phyloP scores from a whole-genome alignment of 164 flowering plant genomes.

The Dillenia suffruticosa region DNA sequence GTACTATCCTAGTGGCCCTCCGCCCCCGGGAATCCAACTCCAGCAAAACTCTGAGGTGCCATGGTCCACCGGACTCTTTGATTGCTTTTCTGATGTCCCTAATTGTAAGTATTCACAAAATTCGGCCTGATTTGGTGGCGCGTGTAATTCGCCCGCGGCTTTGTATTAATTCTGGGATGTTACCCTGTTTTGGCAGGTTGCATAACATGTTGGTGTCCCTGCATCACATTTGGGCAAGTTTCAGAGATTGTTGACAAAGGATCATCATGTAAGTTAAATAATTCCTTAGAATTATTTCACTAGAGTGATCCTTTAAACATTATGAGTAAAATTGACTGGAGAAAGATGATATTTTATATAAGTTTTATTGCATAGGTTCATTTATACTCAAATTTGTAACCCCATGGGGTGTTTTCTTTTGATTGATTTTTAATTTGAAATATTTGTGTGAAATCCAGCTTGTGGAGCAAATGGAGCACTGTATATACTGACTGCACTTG shows the following conservation, averaged over 20 bases:
- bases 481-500: slow-evolving; percentile 21
- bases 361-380: background rate
- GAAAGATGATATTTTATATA: no score
- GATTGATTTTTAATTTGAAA: background rate
- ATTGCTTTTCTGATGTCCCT: background rate
- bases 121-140: background rate
- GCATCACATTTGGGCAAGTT: slow-evolving; percentile 7
- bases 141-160: background rate
- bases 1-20: background rate
- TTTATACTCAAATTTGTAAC: background rate
- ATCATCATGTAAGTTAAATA: slow-evolving; percentile 28
- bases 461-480: slow-evolving; percentile 33
- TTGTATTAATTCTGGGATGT: background rate
- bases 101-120: background rate
- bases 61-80: slow-evolving; percentile 13
- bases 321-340: no score
- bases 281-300: no score
- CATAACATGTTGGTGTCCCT: slow-evolving; percentile 9
- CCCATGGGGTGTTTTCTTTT: background rate
- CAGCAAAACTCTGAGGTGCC: background rate
- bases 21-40: background rate
- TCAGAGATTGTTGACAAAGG: slow-evolving; percentile 21
- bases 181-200: slow-evolving; percentile 3
- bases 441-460: slow-evolving; percentile 24
- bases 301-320: no score